Conservation (phyloP, 805 yeast species). For the Spathaspora arborariae region DNA sequence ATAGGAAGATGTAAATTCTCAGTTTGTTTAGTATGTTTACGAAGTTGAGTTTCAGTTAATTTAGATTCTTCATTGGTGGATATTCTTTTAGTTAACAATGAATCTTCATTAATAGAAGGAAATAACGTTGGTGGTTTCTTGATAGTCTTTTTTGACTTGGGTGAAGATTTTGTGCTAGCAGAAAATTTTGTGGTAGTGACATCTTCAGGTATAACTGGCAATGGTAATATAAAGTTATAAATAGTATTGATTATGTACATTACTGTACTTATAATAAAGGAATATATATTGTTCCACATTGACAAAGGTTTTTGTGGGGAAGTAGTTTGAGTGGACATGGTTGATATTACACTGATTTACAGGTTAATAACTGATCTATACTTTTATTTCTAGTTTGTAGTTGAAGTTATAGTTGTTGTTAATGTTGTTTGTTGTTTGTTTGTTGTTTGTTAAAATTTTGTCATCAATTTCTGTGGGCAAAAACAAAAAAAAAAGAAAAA, state of each 20-base stretch:
- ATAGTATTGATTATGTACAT: neutral
- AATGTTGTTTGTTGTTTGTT: neutral
- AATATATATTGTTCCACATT: neutral
- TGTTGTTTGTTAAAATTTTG: neutral
- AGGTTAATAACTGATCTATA: no score
- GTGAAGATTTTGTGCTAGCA: neutral
- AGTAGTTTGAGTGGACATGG: neutral
- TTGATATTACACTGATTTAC: no score
- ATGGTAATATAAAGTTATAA: neutral
- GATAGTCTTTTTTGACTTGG: neutral
- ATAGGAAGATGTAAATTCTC: conserved; percentile 5
- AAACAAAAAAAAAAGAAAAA: no score
- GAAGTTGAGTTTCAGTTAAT: neutral
- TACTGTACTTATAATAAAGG: neutral
- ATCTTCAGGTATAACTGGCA: neutral
- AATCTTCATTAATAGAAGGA: neutral
- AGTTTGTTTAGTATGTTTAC: neutral
- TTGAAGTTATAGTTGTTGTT: neutral
- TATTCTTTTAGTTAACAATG: neutral
- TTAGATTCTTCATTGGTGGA: neutral
- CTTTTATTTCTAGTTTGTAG: no score
- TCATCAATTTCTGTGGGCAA: no score
- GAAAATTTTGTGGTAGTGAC: neutral
- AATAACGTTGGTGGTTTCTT: neutral
- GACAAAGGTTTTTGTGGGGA: neutral